A percentile compares a stretch with the other conserved stretches of the same genome.
phyloP scores from a whole-genome alignment of 1,139 yeast species.

The Candida glucosophila region DNA sequence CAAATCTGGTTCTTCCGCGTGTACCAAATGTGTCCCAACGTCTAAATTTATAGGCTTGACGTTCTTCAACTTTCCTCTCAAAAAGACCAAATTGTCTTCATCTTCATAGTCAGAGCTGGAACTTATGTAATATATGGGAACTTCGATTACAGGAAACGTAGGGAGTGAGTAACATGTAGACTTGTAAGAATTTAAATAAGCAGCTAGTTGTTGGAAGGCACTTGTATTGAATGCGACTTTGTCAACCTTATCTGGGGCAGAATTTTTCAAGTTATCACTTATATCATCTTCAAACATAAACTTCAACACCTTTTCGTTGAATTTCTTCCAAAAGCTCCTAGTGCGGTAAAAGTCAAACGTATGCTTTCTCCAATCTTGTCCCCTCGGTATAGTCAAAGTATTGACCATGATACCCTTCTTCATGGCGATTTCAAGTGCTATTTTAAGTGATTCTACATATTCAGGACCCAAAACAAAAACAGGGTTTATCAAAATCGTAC shows the following conservation, averaged over 20 bases:
- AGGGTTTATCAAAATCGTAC: slow-evolving; percentile 54
- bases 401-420: slow-evolving; percentile 5
- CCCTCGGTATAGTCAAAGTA: slow-evolving; percentile 4
- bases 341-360: slow-evolving; percentile 27
- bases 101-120: no score
- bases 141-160: no score
- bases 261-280: no score
- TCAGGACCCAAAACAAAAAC: slow-evolving; percentile 27
- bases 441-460: slow-evolving; percentile 5
- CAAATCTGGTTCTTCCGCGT: slow-evolving; percentile 39
- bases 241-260: no score
- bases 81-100: no score
- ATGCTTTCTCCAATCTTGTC: slow-evolving; percentile 14
- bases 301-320: slow-evolving; percentile 31
- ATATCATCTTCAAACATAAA: slow-evolving; percentile 26
- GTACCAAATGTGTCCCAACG: slow-evolving; percentile 38
- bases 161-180: no score
- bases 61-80: no score
- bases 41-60: slow-evolving; percentile 19
- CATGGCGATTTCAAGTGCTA: slow-evolving; percentile 4
- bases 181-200: no score
- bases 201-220: no score
- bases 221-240: no score
- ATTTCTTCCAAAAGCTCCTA: slow-evolving; percentile 31
- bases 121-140: no score